phyloP scores from a whole-genome alignment of 192 early-diverging fungal species.

The Chytriomyces sp. region DNA sequence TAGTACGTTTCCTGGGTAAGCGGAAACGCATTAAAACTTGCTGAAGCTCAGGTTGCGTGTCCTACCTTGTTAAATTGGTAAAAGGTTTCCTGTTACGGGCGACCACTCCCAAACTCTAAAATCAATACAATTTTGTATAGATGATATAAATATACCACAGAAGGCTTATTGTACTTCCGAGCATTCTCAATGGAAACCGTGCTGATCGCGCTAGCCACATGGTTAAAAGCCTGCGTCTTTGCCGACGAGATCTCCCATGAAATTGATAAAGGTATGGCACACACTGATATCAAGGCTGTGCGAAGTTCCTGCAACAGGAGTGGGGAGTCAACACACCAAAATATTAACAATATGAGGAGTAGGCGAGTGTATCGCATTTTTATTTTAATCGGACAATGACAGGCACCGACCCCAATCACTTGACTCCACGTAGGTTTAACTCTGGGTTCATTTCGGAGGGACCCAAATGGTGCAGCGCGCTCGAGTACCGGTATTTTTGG shows the following conservation, averaged over 20 bases:
- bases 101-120: too few relatives aligned
- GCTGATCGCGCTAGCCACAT: too few relatives aligned
- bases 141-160: background rate
- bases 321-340: too few relatives aligned
- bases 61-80: background rate
- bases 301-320: too few relatives aligned
- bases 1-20: background rate
- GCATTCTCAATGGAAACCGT: background rate
- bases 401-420: slow-evolving; percentile 5
- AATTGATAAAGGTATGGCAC: too few relatives aligned
- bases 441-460: slow-evolving; percentile 48
- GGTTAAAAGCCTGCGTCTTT: too few relatives aligned
- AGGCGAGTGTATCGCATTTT: background rate
- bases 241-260: too few relatives aligned
- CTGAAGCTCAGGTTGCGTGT: slow-evolving; percentile 5
- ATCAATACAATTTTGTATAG: background rate
- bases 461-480: slow-evolving; percentile 39
- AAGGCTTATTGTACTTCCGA: background rate
- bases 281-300: too few relatives aligned
- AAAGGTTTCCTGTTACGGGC: too few relatives aligned
- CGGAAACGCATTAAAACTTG: background rate
- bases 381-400: background rate
- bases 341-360: background rate
- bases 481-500: slow-evolving; percentile 37
- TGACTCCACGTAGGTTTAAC: slow-evolving; percentile 44